Evolutionary conservation across 768 basidiomycete species (phyloP).

Genomic region (Kwoniella sp.): DNA sequence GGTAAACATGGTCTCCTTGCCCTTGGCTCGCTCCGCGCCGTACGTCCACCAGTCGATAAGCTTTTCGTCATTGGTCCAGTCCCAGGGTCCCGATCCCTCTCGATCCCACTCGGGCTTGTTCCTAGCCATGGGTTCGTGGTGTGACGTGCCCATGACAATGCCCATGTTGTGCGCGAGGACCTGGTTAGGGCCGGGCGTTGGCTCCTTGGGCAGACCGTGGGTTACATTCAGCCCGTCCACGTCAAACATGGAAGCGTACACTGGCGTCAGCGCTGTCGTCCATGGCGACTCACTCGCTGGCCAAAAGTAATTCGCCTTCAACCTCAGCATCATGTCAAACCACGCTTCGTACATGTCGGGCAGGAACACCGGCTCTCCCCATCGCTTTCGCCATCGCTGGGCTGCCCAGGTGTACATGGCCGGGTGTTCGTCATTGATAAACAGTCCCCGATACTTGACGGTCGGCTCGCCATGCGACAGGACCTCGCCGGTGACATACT

Average conservation of each 20-base stretch:
- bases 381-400: constrained; percentile 64
- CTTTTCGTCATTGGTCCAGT: constrained; percentile 57
- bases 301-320: constrained; percentile 70
- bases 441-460: constrained; percentile 66
- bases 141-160: constrained; percentile 67
- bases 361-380: constrained; percentile 60
- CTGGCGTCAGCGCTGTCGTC: constrained; percentile 6
- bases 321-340: constrained; percentile 63
- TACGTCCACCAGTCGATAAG: constrained; percentile 63
- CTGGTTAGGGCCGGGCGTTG: constrained; percentile 61
- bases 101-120: constrained; percentile 63
- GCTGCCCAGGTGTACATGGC: constrained; percentile 67
- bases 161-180: constrained; percentile 62
- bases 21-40: constrained; percentile 59
- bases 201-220: constrained; percentile 56
- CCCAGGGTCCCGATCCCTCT: constrained; percentile 61
- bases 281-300: constrained; percentile 52
- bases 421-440: constrained; percentile 74
- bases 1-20: constrained; percentile 63
- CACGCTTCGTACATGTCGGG: constrained; percentile 48
- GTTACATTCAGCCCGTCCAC: constrained; percentile 14
- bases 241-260: constrained; percentile 33
- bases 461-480: constrained; percentile 61
- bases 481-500: constrained; percentile 47
- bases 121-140: constrained; percentile 72